Base-by-base conservation (phyloP, 2,329 filamentous ascomycete genomes). In the Penicillium paneum region DNA sequence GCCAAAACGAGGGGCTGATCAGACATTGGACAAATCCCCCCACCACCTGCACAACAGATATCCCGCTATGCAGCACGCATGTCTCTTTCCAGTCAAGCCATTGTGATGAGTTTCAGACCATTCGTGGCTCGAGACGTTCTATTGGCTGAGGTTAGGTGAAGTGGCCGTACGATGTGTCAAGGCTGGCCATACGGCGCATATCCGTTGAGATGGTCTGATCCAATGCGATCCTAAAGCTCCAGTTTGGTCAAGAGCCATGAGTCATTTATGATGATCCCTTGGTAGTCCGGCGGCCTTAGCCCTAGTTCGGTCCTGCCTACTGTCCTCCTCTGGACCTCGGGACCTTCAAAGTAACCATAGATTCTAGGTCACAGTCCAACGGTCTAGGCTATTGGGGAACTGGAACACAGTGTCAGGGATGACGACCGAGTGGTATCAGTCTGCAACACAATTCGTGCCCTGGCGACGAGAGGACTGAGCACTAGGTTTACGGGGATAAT, bases 41-140 rank as follows among this genome's bases (percentile, higher is more conserved):
- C 40, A 51, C 43, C 40, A 47, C 35, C 53, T 54, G 52, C 52
- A 54, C 39, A 43, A 54, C 52, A 54, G 39, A 53, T n/a, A 53
- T 41, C 17, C 24, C 10, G 36, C n/a, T 40, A 40, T 42, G 45
- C 52, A 50, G 24, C 28, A 34, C 26, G 31, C 21, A 36, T 24
- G 36, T 34, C 15, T 42, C 6, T 44, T 44, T 34, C 24, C 19
- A 49, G 39, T 36, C 38, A 49, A 54, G 52, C 46, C 46, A 50
- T 46, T 26, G 32, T 54, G 46, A 54, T 17, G 39, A 44, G 39
- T 54, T 50, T 50, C 52, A 50, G 52, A 54, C 38, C 46, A 40
- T 28, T 44, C n/a, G 39, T 28, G 19, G 12, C 13, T 11, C 11
- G 8, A 34, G 29, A 38, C 8, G 21, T 32, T 13, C 26, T 10